Base-by-base conservation (phyloP, 768 basidiomycete genomes). In the Mycena rosella region DNA sequence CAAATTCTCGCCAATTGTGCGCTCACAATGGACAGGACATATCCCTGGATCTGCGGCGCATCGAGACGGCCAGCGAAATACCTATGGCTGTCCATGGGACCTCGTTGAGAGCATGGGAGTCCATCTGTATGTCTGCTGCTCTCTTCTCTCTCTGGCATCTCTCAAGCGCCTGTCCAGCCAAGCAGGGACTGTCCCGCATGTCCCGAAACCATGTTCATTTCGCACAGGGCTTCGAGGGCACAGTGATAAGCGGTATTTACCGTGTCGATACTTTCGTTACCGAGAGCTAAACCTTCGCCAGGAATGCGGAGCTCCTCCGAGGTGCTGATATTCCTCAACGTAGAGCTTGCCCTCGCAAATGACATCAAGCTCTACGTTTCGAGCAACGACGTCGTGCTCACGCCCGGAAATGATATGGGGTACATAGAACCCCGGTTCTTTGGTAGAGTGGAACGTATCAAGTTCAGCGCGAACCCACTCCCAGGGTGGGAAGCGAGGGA, bases 151-250 rank as follows among this genome's bases (percentile, higher is more conserved):
- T 49, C 24, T 44, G 8, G 44, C 13, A 52, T 55, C 49, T 30
- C 55, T 72, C 20, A 67, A 26, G 14, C 22, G 13, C 53, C 38
- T 36, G 29, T 8, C 26, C 30, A 92, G 91, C 81, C 20, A 75
- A 76, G 5, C 78, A 85, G 51, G 91, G 91, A 0, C 78, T 93
- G 14, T 89, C 86, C 1, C 83, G 81, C 49, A 93, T 93, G 91
- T 79, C 75, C 13, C 82, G 93, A 18, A 91, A 91, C 70, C 91
- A 94, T 72, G 88, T 94, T 34, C 93, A 95, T 75, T 80, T 93
- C 27, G 91, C 92, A 0, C 86, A 88, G 64, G 86, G 89, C 20
- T 74, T 89, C 14, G 75, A 80, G 10, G 85, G 86, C 1, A 79
- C 83, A 0, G 85, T 89, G 40, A 82, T 87, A 51, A 89, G 89